These are phyloP conservation scores for Globisporangium abappressorium DNA, from an alignment of 352 stramenopile species.

Conservation along the genomic window DNA sequence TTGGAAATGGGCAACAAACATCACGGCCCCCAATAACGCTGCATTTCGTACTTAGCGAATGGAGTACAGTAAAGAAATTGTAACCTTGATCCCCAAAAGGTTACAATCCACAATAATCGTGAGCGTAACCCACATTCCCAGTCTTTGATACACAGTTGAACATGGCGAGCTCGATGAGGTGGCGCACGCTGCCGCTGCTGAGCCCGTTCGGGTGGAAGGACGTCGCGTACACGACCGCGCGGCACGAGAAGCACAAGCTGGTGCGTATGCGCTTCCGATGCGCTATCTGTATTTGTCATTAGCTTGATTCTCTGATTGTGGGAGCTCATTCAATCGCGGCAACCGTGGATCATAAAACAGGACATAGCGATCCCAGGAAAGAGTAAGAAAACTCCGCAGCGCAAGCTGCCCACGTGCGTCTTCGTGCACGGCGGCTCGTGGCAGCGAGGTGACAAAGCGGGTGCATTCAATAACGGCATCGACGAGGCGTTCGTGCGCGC, in stretches of 20 bases:
- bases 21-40: background rate
- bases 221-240: constrained; percentile 45
- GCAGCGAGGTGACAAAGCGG: constrained; percentile 81
- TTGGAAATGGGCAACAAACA: constrained; percentile 2
- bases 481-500: constrained; percentile 52
- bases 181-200: constrained; percentile 30
- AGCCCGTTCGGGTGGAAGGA: constrained; percentile 62
- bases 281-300: background rate
- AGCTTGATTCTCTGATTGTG: background rate
- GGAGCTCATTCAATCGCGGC: background rate
- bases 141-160: constrained; percentile 3
- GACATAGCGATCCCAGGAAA: constrained; percentile 60
- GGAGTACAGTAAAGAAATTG: background rate
- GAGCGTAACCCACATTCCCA: background rate
- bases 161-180: constrained; percentile 7
- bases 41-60: constrained; percentile 1
- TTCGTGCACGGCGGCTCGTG: constrained; percentile 85
- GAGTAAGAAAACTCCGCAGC: constrained; percentile 14
- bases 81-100: background rate
- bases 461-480: constrained; percentile 57
- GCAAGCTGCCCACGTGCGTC: constrained; percentile 60
- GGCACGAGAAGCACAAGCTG: constrained; percentile 49
- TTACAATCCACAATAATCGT: background rate
- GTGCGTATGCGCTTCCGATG: constrained; percentile 11
- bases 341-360: constrained; percentile 12